Conservation (phyloP, 176 grass and related monocot genomes). For the Zizania latifolia region DNA sequence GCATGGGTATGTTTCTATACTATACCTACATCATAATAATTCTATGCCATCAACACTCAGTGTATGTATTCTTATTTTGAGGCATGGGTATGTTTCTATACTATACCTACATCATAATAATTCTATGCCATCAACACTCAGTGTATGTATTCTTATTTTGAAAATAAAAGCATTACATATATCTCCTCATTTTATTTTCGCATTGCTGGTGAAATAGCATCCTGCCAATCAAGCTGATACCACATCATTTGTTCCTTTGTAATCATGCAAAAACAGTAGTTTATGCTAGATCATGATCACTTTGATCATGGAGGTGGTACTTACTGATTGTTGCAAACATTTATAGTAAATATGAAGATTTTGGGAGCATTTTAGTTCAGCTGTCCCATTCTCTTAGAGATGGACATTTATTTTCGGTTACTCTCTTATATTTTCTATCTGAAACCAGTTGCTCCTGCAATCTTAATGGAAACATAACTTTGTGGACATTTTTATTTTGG, state of each 20-base stretch:
- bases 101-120: slow-evolving; percentile 13
- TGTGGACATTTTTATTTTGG: slow-evolving; percentile 2
- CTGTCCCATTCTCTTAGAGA: not conserved
- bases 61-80: not conserved
- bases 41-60: not conserved
- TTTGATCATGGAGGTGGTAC: not conserved
- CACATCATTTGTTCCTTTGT: not conserved
- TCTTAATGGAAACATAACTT: not conserved
- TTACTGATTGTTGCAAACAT: not conserved
- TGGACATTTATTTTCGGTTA: not conserved
- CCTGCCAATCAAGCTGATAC: not conserved
- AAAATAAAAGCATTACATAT: not conserved
- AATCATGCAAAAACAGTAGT: not conserved
- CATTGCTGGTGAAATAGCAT: not conserved
- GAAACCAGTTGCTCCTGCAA: not conserved
- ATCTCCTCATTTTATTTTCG: not conserved
- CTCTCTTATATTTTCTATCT: not conserved
- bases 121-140: not conserved
- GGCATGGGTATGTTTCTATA: slow-evolving; percentile 66
- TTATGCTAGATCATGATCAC: not conserved
- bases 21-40: slow-evolving; percentile 12
- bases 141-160: not conserved
- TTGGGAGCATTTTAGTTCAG: not conserved
- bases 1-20: slow-evolving; percentile 66
- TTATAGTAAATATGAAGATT: not conserved